Base-by-base conservation (phyloP, 108 stramenopile species). In the Pseudonitzschia delicatissima region DNA sequence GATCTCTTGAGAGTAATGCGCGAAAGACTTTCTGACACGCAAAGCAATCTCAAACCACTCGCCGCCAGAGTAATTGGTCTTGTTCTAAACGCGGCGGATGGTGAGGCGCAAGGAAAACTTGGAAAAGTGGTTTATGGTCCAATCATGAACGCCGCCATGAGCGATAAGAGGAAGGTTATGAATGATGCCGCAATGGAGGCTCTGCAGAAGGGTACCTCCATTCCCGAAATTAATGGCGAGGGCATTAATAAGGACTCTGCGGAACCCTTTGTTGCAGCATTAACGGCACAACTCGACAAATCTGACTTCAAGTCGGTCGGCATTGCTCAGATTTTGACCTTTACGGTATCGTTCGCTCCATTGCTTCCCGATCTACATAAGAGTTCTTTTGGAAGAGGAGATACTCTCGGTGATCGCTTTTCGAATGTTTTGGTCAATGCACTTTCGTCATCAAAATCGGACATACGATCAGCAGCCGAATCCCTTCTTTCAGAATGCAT, bases 31-130 rank as follows among this genome's bases (percentile, higher is more conserved):
- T 75, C 74, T 52, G 94, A 95, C 72, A 86, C 91, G 20, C 94
- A 95, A 64, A 89, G 87, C 61, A 95, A 95, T 74, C 69, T 95
- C 18, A 92, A 91, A 57, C 94, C 94, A 26, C 29, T 92, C 28
- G 90, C 94, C 25, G 91, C 90, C 27, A 57, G 74, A 28, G 33
- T 78, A 3, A 86, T 95, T 52, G 90, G 79, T 15, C 47, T 48
- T 0, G 52, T 92, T 29, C 66, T 95, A 2, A 78, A 76, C 29
- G 72, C 57, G 23, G 73, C 85, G 37, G 94, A 93, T 53, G 80
- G 73, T 21, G 15, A 72, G 7, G 65, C 85, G 2, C 91, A 92
- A 51, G 76, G 74, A 26, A 89, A 87, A 66, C 68, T 92, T 20
- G 90, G 88, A 5, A 86, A 78, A 64, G 57, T 85, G 42, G 83